Evolutionary conservation across 768 basidiomycete genomes (phyloP).

Genomic region (Tephrocybe sp.): DNA sequence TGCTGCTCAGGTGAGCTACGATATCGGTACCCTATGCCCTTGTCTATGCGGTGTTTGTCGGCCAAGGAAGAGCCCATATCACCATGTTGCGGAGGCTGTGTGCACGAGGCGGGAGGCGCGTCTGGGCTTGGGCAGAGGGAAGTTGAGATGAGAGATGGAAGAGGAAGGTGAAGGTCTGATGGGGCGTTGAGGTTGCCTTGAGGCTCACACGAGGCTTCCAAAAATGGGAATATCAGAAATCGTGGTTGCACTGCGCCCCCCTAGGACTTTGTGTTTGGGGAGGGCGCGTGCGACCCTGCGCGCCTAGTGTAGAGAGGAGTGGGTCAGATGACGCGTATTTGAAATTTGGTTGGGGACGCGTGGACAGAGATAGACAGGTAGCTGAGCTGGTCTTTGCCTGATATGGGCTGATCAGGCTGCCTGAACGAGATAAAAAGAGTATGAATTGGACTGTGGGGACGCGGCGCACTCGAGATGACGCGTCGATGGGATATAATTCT

Average conservation of each 20-base stretch:
- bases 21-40: not conserved
- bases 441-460: too few relatives aligned
- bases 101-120: slow-evolving; percentile 19
- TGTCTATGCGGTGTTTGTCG: slow-evolving; percentile 1
- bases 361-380: not conserved
- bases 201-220: slow-evolving; percentile 15
- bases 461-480: too few relatives aligned
- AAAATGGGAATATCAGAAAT: slow-evolving; percentile 3
- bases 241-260: not conserved
- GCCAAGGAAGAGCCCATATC: not conserved
- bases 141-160: not conserved
- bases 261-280: not conserved
- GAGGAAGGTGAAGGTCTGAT: slow-evolving; percentile 1
- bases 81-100: slow-evolving; percentile 6
- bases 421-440: not conserved
- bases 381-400: not conserved
- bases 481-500: not conserved
- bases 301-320: slow-evolving; percentile 1
- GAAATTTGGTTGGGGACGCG: not conserved
- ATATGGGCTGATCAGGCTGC: not conserved
- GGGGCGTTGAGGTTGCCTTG: slow-evolving; percentile 3
- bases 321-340: slow-evolving; percentile 12
- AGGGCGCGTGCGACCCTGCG: slow-evolving; percentile 6
- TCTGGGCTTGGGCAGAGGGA: slow-evolving; percentile 10
- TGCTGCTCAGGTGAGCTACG: not conserved